Evolutionary conservation across 1,139 yeast species (phyloP).

Genomic region (Arxiozyma bovina): DNA sequence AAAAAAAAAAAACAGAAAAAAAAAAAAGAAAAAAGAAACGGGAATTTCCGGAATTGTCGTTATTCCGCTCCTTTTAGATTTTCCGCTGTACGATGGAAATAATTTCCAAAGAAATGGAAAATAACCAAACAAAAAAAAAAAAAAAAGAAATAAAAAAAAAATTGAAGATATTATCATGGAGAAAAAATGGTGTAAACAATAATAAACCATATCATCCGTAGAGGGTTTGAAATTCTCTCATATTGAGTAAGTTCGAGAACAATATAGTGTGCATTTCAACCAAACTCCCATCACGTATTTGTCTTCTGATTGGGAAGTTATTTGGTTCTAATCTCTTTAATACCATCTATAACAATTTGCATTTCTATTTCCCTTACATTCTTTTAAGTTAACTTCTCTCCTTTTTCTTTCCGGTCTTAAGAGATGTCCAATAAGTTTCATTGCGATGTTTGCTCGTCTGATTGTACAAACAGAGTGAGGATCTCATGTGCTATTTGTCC

Average conservation of each 20-base stretch:
- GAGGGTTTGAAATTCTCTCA: background rate
- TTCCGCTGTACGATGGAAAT: background rate
- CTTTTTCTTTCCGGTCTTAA: background rate
- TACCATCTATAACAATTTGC: background rate
- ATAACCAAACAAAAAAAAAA: background rate
- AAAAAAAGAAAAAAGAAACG: background rate
- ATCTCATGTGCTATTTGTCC: slow-evolving; percentile 86
- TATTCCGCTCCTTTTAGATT: background rate
- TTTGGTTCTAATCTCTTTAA: background rate
- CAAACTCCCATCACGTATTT: background rate
- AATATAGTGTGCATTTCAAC: background rate
- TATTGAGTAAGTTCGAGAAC: background rate
- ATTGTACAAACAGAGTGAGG: slow-evolving; percentile 85
- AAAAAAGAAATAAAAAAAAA: too few relatives aligned
- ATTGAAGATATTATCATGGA: background rate
- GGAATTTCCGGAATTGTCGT: background rate
- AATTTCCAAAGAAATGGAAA: too few relatives aligned
- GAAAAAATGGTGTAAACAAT: background rate
- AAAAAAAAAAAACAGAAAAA: background rate
- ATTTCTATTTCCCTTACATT: too few relatives aligned
- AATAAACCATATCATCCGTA: background rate
- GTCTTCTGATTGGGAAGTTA: background rate
- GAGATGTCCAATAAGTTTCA: slow-evolving; percentile 51
- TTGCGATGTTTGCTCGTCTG: slow-evolving; percentile 92
- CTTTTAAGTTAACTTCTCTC: background rate